Conservation (phyloP, 345 rosid species). For the Orychophragmus violaceus region DNA sequence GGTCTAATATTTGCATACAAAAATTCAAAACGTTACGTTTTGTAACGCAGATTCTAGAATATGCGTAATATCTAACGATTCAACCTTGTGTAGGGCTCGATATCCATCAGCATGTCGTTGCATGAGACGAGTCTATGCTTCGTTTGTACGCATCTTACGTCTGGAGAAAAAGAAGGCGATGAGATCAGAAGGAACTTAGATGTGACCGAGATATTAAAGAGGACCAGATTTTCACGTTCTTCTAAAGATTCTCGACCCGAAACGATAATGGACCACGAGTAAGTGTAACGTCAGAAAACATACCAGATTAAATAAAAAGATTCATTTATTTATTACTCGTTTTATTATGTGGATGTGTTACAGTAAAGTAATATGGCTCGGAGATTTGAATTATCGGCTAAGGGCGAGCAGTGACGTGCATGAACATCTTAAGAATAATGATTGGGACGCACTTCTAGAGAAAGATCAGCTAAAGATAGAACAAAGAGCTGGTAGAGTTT, state of each 20-base stretch:
- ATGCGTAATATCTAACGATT: conserved; percentile 1
- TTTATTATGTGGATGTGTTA: not conserved
- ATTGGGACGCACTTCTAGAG: conserved; percentile 82
- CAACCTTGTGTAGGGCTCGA: conserved; percentile 56
- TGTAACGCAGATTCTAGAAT: not conserved
- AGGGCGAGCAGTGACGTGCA: conserved; percentile 42
- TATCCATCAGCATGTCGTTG: conserved; percentile 79
- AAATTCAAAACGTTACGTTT: not conserved
- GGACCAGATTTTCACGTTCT: conserved; percentile 61
- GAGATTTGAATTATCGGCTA: conserved; percentile 96
- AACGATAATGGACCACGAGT: conserved; percentile 79
- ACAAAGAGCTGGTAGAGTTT: conserved; percentile 69
- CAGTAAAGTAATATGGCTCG: conserved; percentile 90
- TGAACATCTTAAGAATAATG: conserved; percentile 48
- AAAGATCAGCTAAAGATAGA: conserved; percentile 83
- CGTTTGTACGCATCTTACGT: conserved; percentile 82
- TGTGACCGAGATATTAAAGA: conserved; percentile 70
- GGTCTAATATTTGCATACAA: not conserved
- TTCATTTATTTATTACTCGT: not conserved
- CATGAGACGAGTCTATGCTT: conserved; percentile 69
- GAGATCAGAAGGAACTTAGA: conserved; percentile 74
- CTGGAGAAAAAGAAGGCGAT: conserved; percentile 92
- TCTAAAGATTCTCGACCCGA: conserved; percentile 39
- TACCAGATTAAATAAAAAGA: too few species aligned
- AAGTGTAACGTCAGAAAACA: conserved; percentile 32